These are phyloP conservation scores for Sanghuangporus weigelae DNA, from an alignment of 1,284 basidiomycete species.

Conservation along the genomic window DNA sequence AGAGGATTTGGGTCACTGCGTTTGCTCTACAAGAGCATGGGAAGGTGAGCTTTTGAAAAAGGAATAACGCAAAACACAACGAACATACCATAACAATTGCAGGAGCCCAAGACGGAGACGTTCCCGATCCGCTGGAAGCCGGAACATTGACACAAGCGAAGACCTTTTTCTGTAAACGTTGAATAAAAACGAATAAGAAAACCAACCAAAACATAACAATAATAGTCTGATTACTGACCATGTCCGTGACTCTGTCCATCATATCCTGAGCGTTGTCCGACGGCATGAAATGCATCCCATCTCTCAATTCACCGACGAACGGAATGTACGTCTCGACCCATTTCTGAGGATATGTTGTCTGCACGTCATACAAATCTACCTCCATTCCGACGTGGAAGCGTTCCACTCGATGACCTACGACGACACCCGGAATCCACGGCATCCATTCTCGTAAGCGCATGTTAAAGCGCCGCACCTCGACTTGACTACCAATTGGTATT, in stretches of 20 bases:
- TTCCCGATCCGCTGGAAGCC: slow-evolving; percentile 1
- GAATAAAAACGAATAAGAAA: not conserved
- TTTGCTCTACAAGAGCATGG: slow-evolving; percentile 12
- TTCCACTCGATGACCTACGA: slow-evolving; percentile 15
- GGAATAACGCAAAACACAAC: too few species aligned
- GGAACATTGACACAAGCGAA: slow-evolving; percentile 15
- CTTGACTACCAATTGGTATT: slow-evolving; percentile 6
- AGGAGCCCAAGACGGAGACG: slow-evolving; percentile 7
- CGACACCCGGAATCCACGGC: slow-evolving; percentile 16
- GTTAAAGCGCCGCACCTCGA: slow-evolving; percentile 18
- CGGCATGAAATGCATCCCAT: slow-evolving; percentile 13
- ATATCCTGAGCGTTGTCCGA: slow-evolving; percentile 14
- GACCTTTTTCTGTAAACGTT: slow-evolving; percentile 14
- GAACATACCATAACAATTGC: slow-evolving; percentile 17
- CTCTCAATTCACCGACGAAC: slow-evolving; percentile 17
- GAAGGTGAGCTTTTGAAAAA: not conserved
- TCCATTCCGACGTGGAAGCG: slow-evolving; percentile 18
- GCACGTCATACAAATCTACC: slow-evolving; percentile 18
- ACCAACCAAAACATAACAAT: not conserved
- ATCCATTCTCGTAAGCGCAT: slow-evolving; percentile 15
- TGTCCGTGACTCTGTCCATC: slow-evolving; percentile 15
- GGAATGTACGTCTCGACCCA: slow-evolving; percentile 19
- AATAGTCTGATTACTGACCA: slow-evolving; percentile 8
- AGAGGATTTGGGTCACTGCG: slow-evolving; percentile 8
- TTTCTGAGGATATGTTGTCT: slow-evolving; percentile 9